Evolutionary conservation across 2,329 filamentous ascomycete species (phyloP), one percentile per base, ranked within the genome.

Genomic region (Penicillium concentricum): DNA sequence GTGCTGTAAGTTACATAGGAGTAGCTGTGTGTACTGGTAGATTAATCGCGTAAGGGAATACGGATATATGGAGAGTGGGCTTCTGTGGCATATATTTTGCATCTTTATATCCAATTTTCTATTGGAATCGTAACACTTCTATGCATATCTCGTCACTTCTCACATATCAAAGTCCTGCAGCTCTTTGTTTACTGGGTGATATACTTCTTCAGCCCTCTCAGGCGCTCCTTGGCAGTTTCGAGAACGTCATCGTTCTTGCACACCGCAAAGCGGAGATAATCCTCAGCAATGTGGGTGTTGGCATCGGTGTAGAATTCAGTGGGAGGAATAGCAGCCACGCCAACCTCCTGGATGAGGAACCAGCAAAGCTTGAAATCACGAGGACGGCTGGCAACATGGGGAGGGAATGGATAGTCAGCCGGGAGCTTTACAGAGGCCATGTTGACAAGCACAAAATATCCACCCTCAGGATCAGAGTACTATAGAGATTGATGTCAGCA

Each of bases 371-470:
- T 91, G 78, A 97, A 99, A 74, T 99, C 94, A 30, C 94, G 83
- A 24, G 94, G 91, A 2, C 94, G 85, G 69, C 82, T 87, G 15
- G 89, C 90, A 35, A 99, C 93, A 71, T 97, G 91, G 1, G 87
- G 81, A 28, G 94, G 94, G 80, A 97, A 97, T 0, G 88, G 84
- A 74, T 97, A 99, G 71, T 87, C 87, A 5, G 82, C 82, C 0
- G 94, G 94, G 5, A 99, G 73, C 72, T 89, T 86, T 56, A 99
- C 91, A 72, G 93, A 92, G 56, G 85, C 81, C 82, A 97, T 87
- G 78, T 99, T 99, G 62, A 91, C 94, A 51, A 99, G 85, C 38
- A 99, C 91, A 71, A 99, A 99, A 80, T 99, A 99, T 20, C 94
- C 94, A 51, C 94, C 94, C 74, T 99, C 92, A 5, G 94, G 94